Percentiles rank a stretch among this genome's conserved stretches.
Conservation (phyloP, 352 stramenopile species). For the Globisporangium paroecandrum region DNA sequence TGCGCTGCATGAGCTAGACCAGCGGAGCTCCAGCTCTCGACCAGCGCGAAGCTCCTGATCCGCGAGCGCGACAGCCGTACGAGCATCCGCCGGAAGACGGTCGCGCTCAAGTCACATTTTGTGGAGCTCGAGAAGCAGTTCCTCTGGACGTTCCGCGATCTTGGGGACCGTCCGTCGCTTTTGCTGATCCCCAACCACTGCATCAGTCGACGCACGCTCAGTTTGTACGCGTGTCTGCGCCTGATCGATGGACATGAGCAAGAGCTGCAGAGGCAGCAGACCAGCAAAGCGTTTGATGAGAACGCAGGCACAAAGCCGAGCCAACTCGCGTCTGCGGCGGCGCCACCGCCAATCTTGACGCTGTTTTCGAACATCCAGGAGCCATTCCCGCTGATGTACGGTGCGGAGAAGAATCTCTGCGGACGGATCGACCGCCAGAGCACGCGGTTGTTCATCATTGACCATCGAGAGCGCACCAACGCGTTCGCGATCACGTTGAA, state of each 20-base stretch:
- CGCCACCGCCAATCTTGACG: constrained; percentile 25
- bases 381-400: constrained; percentile 21
- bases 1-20: constrained; percentile 22
- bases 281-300: neutral
- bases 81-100: constrained; percentile 30
- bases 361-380: constrained; percentile 45
- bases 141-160: constrained; percentile 42
- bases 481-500: constrained; percentile 38
- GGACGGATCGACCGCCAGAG: constrained; percentile 41
- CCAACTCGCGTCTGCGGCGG: neutral
- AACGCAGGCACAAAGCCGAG: neutral
- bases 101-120: constrained; percentile 27
- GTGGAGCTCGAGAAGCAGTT: constrained; percentile 42
- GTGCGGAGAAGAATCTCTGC: constrained; percentile 24
- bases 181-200: constrained; percentile 37
- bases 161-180: constrained; percentile 30
- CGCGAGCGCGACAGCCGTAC: constrained; percentile 27
- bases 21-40: constrained; percentile 44
- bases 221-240: constrained; percentile 40
- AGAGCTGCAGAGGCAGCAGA: constrained; percentile 12
- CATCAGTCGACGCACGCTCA: constrained; percentile 32
- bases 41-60: constrained; percentile 43
- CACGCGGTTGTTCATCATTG: constrained; percentile 35
- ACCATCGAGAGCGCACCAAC: constrained; percentile 19
- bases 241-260: constrained; percentile 24